Evolutionary conservation across 2,329 filamentous ascomycete species (phyloP).

Genomic region (Samsoniella hepiali): DNA sequence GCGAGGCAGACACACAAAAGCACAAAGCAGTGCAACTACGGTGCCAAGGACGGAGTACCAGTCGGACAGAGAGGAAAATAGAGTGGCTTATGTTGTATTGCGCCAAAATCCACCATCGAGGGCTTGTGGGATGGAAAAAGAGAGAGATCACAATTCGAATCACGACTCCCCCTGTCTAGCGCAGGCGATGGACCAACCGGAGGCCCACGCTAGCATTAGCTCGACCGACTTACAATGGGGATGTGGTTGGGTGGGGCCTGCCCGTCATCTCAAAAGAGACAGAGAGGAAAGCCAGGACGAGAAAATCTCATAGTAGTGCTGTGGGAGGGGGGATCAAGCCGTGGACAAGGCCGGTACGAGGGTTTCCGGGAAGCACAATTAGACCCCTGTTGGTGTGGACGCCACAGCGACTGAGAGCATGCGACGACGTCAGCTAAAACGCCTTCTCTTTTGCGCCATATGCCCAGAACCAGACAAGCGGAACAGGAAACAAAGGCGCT

Average conservation of each 20-base stretch:
- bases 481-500: background rate
- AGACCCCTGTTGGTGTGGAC: background rate
- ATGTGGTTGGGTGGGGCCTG: conserved; percentile 9
- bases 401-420: background rate
- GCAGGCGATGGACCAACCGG: conserved; percentile 6
- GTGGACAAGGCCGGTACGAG: too few species aligned
- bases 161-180: conserved; percentile 11
- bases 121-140: background rate
- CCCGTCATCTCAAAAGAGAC: conserved; percentile 15
- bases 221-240: background rate
- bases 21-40: too few species aligned
- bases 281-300: background rate
- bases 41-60: background rate
- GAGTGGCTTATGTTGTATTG: background rate
- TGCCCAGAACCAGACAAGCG: background rate
- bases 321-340: background rate
- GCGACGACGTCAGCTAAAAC: background rate
- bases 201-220: background rate
- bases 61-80: background rate
- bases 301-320: background rate
- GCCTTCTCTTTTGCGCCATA: background rate
- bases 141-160: conserved; percentile 16
- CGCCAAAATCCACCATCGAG: background rate
- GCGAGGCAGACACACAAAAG: background rate
- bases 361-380: background rate